Conservation (phyloP, 371 early-diverging fungal species). For the Polyrhizophydium stewartii region DNA sequence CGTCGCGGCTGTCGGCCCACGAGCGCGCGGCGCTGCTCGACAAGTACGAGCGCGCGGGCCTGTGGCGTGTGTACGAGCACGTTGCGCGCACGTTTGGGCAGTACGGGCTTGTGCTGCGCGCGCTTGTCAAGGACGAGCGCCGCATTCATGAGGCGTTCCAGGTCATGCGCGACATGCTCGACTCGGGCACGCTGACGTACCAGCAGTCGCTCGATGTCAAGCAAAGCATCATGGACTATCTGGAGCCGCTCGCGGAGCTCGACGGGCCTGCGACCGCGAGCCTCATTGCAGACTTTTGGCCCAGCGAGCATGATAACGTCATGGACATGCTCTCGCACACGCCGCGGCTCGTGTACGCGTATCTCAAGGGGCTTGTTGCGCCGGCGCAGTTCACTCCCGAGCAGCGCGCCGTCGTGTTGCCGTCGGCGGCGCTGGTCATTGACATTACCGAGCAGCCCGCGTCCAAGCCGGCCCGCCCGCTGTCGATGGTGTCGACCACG, state of each 20-base stretch:
- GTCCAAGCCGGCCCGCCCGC: neutral
- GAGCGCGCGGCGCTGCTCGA: constrained; percentile 53
- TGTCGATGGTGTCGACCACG: neutral
- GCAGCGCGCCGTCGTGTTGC: neutral
- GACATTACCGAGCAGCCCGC: neutral
- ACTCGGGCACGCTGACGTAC: constrained; percentile 40
- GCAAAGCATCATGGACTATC: constrained; percentile 54
- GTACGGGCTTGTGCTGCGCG: constrained; percentile 62
- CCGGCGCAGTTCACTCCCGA: constrained; percentile 23
- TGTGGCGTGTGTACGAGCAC: constrained; percentile 69
- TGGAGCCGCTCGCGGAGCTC: constrained; percentile 65
- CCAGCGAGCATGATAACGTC: constrained; percentile 58
- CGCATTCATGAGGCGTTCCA: constrained; percentile 54
- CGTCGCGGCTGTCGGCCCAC: neutral
- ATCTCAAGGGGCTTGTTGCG: constrained; percentile 65
- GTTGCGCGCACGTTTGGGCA: constrained; percentile 57
- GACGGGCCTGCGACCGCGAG: constrained; percentile 62
- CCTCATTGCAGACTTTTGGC: constrained; percentile 55
- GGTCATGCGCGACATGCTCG: constrained; percentile 51
- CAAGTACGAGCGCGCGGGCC: constrained; percentile 61
- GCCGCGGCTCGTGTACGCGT: constrained; percentile 57
- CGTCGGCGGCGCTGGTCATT: neutral
- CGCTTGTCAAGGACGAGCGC: constrained; percentile 64
- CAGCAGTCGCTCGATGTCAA: constrained; percentile 56
- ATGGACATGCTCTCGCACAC: constrained; percentile 49